Conservation (phyloP, 352 stramenopile species). For the Pythium utonaiense region DNA sequence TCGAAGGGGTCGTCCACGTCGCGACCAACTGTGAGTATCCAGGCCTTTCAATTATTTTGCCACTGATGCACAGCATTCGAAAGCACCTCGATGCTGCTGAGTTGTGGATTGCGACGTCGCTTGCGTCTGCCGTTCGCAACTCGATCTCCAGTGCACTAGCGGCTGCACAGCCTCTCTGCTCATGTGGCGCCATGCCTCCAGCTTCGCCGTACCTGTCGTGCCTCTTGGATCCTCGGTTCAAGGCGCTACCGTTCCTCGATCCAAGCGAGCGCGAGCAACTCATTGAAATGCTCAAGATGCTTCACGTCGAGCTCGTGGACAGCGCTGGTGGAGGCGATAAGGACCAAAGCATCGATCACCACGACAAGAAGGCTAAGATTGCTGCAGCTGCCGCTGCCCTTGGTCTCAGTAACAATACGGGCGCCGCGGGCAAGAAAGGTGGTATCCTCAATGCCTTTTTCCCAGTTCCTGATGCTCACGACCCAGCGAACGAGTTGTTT, state of each 20-base stretch:
- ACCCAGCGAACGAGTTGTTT: conserved; percentile 35
- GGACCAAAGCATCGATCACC: conserved; percentile 28
- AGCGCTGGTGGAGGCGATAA: conserved; percentile 28
- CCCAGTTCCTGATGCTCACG: conserved; percentile 41
- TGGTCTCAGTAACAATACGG: conserved; percentile 3
- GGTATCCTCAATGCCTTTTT: conserved; percentile 61
- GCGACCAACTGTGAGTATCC: conserved; percentile 58
- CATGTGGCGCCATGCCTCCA: conserved; percentile 32
- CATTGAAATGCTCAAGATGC: conserved; percentile 45
- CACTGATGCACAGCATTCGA: conserved; percentile 63
- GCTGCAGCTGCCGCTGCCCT: conserved; percentile 12
- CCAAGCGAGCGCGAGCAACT: conserved; percentile 47
- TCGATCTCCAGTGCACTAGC: conserved; percentile 49
- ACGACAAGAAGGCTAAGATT: conserved; percentile 26
- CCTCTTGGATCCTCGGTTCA: conserved; percentile 71
- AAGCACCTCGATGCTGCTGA: conserved; percentile 62
- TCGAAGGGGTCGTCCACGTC: conserved; percentile 65
- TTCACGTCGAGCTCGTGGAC: conserved; percentile 42
- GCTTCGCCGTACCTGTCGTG: conserved; percentile 61
- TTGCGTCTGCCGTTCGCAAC: conserved; percentile 59
- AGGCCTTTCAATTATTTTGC: conserved; percentile 63
- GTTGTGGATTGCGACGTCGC: conserved; percentile 57
- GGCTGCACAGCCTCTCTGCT: conserved; percentile 41
- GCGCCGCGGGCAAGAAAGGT: conserved; percentile 28
- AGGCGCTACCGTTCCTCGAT: conserved; percentile 64